These are phyloP conservation scores for Neohortaea acidophila DNA, from an alignment of 495 filamentous ascomycete genomes.

Conservation along the genomic window DNA sequence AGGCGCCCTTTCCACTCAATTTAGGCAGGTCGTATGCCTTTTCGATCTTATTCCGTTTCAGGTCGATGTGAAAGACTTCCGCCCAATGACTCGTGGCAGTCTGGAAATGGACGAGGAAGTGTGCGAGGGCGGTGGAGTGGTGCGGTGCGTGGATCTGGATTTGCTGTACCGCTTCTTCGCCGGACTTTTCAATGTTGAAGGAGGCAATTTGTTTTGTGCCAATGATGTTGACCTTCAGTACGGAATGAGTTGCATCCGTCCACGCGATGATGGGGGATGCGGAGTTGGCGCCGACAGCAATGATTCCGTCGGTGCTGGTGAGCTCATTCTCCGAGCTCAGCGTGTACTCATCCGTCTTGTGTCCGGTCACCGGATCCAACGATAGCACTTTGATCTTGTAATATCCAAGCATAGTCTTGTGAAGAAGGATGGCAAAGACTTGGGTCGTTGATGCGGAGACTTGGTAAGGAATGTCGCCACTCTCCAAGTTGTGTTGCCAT, in stretches of 20 bases:
- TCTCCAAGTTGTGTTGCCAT: slow-evolving; percentile 47
- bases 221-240: slow-evolving; percentile 64
- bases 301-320: slow-evolving; percentile 45
- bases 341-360: slow-evolving; percentile 45
- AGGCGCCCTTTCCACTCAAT: slow-evolving; percentile 50
- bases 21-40: slow-evolving; percentile 66
- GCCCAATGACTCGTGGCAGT: slow-evolving; percentile 58
- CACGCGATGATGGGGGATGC: slow-evolving; percentile 69
- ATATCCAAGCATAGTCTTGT: slow-evolving; percentile 47
- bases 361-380: slow-evolving; percentile 56
- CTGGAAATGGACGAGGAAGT: slow-evolving; percentile 75
- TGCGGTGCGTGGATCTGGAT: slow-evolving; percentile 62
- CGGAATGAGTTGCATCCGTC: slow-evolving; percentile 53
- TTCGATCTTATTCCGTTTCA: slow-evolving; percentile 44
- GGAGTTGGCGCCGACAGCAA: slow-evolving; percentile 72
- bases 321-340: slow-evolving; percentile 63
- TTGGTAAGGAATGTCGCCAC: slow-evolving; percentile 58
- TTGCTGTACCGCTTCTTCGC: slow-evolving; percentile 43
- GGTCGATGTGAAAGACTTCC: slow-evolving; percentile 70
- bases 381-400: slow-evolving; percentile 59
- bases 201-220: slow-evolving; percentile 48
- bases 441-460: slow-evolving; percentile 58
- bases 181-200: slow-evolving; percentile 36
- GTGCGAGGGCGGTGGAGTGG: slow-evolving; percentile 49
- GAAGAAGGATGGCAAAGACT: slow-evolving; percentile 63